phyloP scores from a whole-genome alignment of 176 grass and related monocot species.

The Alloteropsis semialata region DNA sequence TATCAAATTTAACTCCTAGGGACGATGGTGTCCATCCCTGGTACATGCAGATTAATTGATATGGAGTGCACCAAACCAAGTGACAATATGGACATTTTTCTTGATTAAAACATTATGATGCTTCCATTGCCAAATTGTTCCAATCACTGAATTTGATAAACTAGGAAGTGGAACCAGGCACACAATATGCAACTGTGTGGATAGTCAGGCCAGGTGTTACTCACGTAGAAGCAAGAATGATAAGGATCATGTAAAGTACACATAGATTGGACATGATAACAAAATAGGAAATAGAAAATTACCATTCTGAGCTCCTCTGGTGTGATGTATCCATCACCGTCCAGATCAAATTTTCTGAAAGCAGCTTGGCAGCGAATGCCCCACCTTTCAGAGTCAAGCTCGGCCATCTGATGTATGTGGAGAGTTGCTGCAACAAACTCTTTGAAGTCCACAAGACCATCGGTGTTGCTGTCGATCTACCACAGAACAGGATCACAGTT shows the following conservation, averaged over 20 bases:
- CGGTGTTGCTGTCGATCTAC: constrained; percentile 93
- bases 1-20: not conserved
- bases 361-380: constrained; percentile 77
- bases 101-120: not conserved
- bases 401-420: constrained; percentile 97
- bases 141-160: not conserved
- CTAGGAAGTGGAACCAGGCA: not conserved
- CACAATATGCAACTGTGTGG: not conserved
- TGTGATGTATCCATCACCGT: constrained; percentile 94
- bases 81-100: not conserved
- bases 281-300: constrained; percentile 41
- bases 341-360: constrained; percentile 93
- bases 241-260: not conserved
- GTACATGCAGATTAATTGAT: not conserved
- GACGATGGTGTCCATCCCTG: not conserved
- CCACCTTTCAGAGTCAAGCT: constrained; percentile 87
- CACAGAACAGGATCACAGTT: constrained; percentile 27
- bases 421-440: constrained; percentile 96
- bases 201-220: not conserved
- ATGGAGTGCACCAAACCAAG: not conserved
- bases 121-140: not conserved
- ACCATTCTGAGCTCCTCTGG: constrained; percentile 99
- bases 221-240: not conserved
- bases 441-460: constrained; percentile 94
- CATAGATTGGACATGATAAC: not conserved